Evolutionary conservation across 768 basidiomycete species (phyloP).

Genomic region (Mycena galericulata): DNA sequence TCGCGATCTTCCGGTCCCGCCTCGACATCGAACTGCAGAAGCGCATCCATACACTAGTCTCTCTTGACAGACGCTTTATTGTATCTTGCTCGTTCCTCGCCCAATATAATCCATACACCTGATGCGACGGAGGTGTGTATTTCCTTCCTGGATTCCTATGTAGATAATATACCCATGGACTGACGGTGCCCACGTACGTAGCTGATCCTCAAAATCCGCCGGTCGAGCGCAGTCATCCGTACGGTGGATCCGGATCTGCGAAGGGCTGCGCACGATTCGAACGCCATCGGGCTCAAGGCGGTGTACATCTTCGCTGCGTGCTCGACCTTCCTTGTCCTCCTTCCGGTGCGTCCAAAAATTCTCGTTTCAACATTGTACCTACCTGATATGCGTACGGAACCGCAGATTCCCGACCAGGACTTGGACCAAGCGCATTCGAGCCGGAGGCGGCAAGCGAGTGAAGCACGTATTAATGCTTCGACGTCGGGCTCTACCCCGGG

Average conservation of each 20-base stretch:
- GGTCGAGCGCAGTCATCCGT: constrained; percentile 66
- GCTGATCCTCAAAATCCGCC: constrained; percentile 72
- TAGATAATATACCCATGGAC: constrained; percentile 54
- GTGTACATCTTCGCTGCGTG: constrained; percentile 75
- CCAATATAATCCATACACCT: too few relatives aligned
- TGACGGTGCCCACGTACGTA: constrained; percentile 36
- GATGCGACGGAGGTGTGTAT: constrained; percentile 13
- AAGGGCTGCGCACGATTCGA: constrained; percentile 67
- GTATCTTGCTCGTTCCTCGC: too few relatives aligned
- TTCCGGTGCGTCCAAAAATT: constrained; percentile 66
- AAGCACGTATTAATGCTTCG: not conserved
- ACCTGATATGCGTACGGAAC: not conserved
- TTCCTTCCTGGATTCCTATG: constrained; percentile 53
- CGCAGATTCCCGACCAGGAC: constrained; percentile 32
- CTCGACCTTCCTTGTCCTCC: constrained; percentile 66
- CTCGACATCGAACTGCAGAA: constrained; percentile 65
- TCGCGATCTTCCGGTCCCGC: constrained; percentile 75
- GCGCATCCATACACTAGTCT: too few relatives aligned
- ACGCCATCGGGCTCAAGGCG: constrained; percentile 65
- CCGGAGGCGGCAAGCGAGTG: not conserved
- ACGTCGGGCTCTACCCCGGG: too few relatives aligned
- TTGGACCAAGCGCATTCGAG: constrained; percentile 25
- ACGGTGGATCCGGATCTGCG: constrained; percentile 65
- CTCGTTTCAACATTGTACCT: too few relatives aligned
- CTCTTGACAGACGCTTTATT: too few relatives aligned